Percentiles rank a stretch among this genome's conserved stretches.
Conservation (phyloP, 73 alveolate species). For the Uronychia setigera region DNA sequence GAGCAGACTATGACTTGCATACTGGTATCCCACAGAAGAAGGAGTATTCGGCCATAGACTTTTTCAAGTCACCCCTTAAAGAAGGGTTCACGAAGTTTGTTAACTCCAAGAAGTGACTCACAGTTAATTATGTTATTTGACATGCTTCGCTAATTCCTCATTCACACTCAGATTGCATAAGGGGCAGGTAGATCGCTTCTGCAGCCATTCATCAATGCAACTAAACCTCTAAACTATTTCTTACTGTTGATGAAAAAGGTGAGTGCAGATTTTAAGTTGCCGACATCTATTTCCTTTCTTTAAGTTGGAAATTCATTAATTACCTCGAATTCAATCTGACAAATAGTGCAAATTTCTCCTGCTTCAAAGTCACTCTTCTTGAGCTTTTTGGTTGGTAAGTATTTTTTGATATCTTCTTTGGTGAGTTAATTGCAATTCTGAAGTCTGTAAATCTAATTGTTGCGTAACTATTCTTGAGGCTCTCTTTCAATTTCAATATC, state of each 20-base stretch:
- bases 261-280: not conserved
- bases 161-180: no score
- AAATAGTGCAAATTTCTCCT: not conserved
- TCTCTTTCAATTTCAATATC: not conserved
- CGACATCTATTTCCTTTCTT: not conserved
- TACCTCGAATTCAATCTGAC: not conserved
- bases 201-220: no score
- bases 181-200: no score
- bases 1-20: slow-evolving; percentile 9
- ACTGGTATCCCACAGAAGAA: no score
- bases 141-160: no score
- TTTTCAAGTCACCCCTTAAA: no score
- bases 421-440: not conserved
- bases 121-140: no score
- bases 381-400: not conserved
- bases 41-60: no score
- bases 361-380: not conserved
- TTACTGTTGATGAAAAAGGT: not conserved
- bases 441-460: not conserved
- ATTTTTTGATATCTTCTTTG: not conserved
- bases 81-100: no score
- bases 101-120: no score
- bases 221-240: no score
- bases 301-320: not conserved
- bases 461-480: not conserved